A percentile compares a stretch with the other conserved stretches of the same genome.
phyloP scores from a whole-genome alignment of 768 basidiomycete species.

The Phanerochaete carnosa region DNA sequence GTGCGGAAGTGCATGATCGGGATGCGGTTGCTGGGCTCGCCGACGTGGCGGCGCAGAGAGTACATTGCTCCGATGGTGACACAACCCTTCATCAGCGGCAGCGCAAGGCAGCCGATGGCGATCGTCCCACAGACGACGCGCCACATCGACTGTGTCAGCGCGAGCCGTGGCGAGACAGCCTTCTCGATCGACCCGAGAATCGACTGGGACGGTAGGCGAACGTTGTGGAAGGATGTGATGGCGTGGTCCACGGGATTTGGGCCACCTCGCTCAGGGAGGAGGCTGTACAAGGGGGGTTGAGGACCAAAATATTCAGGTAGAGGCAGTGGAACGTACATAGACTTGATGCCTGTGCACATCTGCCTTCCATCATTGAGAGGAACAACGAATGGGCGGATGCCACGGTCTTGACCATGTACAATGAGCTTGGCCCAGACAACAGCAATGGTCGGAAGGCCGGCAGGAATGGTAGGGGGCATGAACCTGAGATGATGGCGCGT shows the following conservation, averaged over 20 bases:
- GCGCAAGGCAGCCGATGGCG: conserved; percentile 19
- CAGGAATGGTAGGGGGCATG: conserved; percentile 43
- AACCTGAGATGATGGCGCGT: conserved; percentile 24
- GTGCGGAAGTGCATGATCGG: conserved; percentile 64
- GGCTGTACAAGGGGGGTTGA: not conserved
- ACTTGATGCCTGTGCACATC: conserved; percentile 34
- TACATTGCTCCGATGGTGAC: conserved; percentile 57
- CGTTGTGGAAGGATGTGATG: conserved; percentile 29
- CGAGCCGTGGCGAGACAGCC: conserved; percentile 7
- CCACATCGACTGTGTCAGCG: conserved; percentile 17
- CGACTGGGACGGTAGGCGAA: conserved; percentile 25
- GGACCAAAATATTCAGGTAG: not conserved
- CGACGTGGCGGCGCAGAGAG: conserved; percentile 50
- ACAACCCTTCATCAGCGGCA: conserved; percentile 50
- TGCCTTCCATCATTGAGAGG: conserved; percentile 34
- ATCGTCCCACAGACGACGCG: conserved; percentile 24
- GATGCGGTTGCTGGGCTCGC: conserved; percentile 39
- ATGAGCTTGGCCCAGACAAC: conserved; percentile 39
- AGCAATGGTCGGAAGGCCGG: conserved; percentile 31
- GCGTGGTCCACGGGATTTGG: conserved; percentile 29
- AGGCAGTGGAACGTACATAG: conserved; percentile 2
- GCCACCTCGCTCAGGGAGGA: conserved; percentile 13
- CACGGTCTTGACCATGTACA: conserved; percentile 32
- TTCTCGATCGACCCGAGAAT: conserved; percentile 20
- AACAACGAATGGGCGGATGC: conserved; percentile 38